These are phyloP conservation scores for Alternaria hordeiaustralica DNA, from an alignment of 2,329 filamentous ascomycete genomes.

Conservation along the genomic window DNA sequence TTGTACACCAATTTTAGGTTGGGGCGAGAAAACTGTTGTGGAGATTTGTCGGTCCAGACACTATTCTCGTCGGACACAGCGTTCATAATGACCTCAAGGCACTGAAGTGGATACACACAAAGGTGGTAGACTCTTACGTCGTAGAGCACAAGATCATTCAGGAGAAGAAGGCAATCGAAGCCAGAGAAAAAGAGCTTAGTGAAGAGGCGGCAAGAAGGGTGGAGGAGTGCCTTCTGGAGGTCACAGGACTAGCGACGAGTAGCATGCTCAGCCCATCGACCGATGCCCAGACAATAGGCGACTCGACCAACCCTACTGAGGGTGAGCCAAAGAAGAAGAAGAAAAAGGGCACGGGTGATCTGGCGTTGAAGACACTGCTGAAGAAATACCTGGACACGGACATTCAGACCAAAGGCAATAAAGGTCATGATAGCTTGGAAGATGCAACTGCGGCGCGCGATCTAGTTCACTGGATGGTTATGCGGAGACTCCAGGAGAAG, in stretches of 20 bases:
- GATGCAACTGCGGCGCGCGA: constrained; percentile 89
- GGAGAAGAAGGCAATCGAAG: constrained; percentile 13
- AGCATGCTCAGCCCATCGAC: neutral
- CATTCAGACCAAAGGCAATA: constrained; percentile 74
- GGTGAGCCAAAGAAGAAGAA: constrained; percentile 4
- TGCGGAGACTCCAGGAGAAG: constrained; percentile 3
- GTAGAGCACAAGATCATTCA: constrained; percentile 17
- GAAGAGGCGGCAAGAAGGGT: neutral
- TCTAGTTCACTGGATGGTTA: constrained; percentile 80
- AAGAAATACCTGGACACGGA: constrained; percentile 83
- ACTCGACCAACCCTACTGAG: neutral
- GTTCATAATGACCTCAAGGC: constrained; percentile 53
- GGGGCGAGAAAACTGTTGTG: constrained; percentile 54
- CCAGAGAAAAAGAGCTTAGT: neutral
- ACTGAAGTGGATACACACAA: constrained; percentile 58
- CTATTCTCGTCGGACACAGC: constrained; percentile 59
- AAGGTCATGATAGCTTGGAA: constrained; percentile 87
- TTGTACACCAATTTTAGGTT: constrained; percentile 7
- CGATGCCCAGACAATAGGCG: neutral
- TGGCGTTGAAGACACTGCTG: constrained; percentile 75
- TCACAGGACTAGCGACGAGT: neutral
- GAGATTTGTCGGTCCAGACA: constrained; percentile 54
- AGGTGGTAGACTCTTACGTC: constrained; percentile 55
- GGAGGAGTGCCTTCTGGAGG: neutral
- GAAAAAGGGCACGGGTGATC: constrained; percentile 6